These are phyloP conservation scores for Luvunga scandens DNA, from an alignment of 345 rosid genomes.

Conservation along the genomic window DNA sequence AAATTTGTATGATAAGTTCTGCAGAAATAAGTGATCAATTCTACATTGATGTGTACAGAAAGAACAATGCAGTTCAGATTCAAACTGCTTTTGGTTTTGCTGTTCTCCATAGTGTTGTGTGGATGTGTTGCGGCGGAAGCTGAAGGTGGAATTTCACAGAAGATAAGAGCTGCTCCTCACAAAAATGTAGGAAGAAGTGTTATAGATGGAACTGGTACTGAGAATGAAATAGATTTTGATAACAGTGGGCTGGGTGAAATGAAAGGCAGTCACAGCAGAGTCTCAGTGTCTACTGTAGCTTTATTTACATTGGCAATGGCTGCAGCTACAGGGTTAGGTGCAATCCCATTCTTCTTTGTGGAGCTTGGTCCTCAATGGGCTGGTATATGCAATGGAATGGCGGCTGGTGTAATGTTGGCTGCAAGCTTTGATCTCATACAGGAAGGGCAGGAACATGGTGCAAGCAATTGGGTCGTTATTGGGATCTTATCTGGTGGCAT, in stretches of 20 bases:
- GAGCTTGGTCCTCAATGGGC: constrained; percentile 98
- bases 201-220: constrained; percentile 71
- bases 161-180: constrained; percentile 64
- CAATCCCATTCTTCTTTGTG: constrained; percentile 95
- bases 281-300: constrained; percentile 88
- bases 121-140: constrained; percentile 35
- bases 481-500: constrained; percentile 89
- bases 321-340: constrained; percentile 97
- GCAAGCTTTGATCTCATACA: constrained; percentile 98
- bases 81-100: constrained; percentile 25
- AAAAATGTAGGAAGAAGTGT: constrained; percentile 49
- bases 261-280: constrained; percentile 54
- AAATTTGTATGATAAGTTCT: not conserved
- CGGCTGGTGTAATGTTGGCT: constrained; percentile 99
- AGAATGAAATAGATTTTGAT: constrained; percentile 43
- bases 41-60: constrained; percentile 6
- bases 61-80: constrained; percentile 27
- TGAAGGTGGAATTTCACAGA: constrained; percentile 38
- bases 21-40: not conserved
- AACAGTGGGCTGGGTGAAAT: constrained; percentile 44
- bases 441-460: constrained; percentile 90
- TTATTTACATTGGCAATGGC: constrained; percentile 98
- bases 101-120: constrained; percentile 22
- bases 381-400: constrained; percentile 99
- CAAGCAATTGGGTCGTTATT: constrained; percentile 83